phyloP scores from a whole-genome alignment of 371 early-diverging fungal species.

The Mucor piriformis region DNA sequence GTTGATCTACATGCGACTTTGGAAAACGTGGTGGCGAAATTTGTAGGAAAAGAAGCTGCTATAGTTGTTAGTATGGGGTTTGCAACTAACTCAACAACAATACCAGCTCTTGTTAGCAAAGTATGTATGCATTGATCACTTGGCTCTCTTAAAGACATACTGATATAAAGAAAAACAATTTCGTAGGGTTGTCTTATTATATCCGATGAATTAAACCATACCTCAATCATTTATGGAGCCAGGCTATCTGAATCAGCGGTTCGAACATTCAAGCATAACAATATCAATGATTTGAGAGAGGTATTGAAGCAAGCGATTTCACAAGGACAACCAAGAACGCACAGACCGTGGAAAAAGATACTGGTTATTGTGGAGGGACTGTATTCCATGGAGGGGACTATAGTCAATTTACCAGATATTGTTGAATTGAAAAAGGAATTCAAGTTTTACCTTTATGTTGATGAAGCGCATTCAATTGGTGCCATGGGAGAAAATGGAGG shows the following conservation, averaged over 20 bases:
- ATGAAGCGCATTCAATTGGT: conserved; percentile 99
- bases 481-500: conserved; percentile 92
- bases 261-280: conserved; percentile 97
- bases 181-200: conserved; percentile 95
- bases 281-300: conserved; percentile 77
- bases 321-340: conserved; percentile 99
- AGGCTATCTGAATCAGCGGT: conserved; percentile 93
- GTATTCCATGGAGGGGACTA: conserved; percentile 99
- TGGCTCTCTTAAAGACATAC: too few relatives aligned
- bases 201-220: conserved; percentile 98
- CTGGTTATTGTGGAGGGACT: conserved; percentile 99
- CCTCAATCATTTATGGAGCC: conserved; percentile 95
- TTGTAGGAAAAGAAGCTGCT: conserved; percentile 93
- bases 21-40: conserved; percentile 91
- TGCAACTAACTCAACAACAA: conserved; percentile 97
- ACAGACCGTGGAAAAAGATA: conserved; percentile 99
- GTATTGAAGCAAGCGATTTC: conserved; percentile 91
- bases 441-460: conserved; percentile 98
- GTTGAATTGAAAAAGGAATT: conserved; percentile 93
- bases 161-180: too few relatives aligned
- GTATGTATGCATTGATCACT: conserved; percentile 28
- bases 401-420: conserved; percentile 89
- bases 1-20: conserved; percentile 74
- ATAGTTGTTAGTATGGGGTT: conserved; percentile 98
- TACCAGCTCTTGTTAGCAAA: conserved; percentile 92